A percentile compares a stretch with the other conserved stretches of the same genome.
Evolutionary conservation across 768 basidiomycete genomes (phyloP).

Genomic region (Termitomyces bulborhizus): DNA sequence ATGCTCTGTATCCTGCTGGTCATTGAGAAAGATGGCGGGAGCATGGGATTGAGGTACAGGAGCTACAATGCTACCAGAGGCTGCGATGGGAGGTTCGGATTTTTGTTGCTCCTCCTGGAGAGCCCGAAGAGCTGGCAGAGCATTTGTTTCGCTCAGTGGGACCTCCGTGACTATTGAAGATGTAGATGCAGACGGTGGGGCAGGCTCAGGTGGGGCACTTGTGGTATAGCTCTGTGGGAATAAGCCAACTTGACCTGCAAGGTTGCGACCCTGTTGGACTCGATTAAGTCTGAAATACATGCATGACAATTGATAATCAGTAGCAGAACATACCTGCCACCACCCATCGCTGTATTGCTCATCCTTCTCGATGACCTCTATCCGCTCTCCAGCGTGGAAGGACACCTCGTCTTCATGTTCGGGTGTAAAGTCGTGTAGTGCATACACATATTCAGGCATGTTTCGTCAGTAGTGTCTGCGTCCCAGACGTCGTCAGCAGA

Average conservation of each 20-base stretch:
- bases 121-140: constrained; percentile 30
- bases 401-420: constrained; percentile 93
- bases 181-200: constrained; percentile 18
- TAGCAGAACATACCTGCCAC: constrained; percentile 56
- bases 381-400: constrained; percentile 79
- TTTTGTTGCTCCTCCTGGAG: constrained; percentile 43
- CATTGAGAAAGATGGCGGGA: constrained; percentile 24
- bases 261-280: constrained; percentile 69
- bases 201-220: constrained; percentile 37
- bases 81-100: constrained; percentile 20
- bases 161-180: constrained; percentile 14
- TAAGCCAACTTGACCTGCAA: constrained; percentile 75
- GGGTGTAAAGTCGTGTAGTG: constrained; percentile 80
- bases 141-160: constrained; percentile 6
- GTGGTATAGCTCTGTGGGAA: constrained; percentile 91
- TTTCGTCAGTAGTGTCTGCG: constrained; percentile 1
- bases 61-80: constrained; percentile 20
- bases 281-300: constrained; percentile 9
- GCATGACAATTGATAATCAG: not conserved
- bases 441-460: constrained; percentile 85
- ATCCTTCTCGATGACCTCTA: constrained; percentile 90
- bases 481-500: not conserved
- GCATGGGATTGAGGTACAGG: constrained; percentile 32
- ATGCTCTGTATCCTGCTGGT: not conserved
- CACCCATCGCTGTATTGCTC: constrained; percentile 93